Base-by-base conservation (phyloP, 2,329 filamentous ascomycete genomes). In the Bipolaris oryzae region DNA sequence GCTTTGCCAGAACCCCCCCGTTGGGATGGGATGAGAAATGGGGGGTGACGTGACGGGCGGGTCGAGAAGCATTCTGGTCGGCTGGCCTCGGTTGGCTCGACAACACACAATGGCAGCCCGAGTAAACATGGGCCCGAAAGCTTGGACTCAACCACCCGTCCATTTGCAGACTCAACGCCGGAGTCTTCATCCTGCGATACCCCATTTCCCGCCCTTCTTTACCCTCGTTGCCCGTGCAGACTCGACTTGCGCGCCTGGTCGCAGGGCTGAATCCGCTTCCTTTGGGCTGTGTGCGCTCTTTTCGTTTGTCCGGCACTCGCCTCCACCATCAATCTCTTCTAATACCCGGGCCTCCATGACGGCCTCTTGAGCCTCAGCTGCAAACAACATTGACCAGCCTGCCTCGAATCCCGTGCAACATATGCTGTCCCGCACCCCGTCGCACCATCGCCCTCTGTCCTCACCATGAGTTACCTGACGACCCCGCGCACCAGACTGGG, bases 401-500 rank as follows among this genome's bases (percentile, higher is more conserved):
- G 28, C 28, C 46, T 59, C 48, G 60, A 53, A 16, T 20, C 37
- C n/a, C 37, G 68, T 67, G 61, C 70, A 56, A 71, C 72, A 66
- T 62, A 74, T 75, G 72, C 68, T 56, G 67, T 51, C 33, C 60
- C 25, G 51, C 46, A 38, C 43, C 49, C 43, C 49, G 57, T 43
- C 57, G 53, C 57, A 56, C 53, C 31, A 53, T 25, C 46, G 51
- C 41, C 58, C 51, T 41, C 57, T 53, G 63, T 66, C 61, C 64
- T 64, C 68, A 62, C 64, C 62, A 77, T 77, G 74, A 75, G 72
- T 62, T 75, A 71, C 66, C 66, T 60, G 23, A 74, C 74, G 62
- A 63, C 72, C 23, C 70, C 74, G 50, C 76, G 76, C 60, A 73
- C 76, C 68, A 68, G 73, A 64, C 70, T 76, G 39, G 73, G 76